phyloP scores from a whole-genome alignment of 169 alveolate genomes.

The Eimeria sp. region DNA sequence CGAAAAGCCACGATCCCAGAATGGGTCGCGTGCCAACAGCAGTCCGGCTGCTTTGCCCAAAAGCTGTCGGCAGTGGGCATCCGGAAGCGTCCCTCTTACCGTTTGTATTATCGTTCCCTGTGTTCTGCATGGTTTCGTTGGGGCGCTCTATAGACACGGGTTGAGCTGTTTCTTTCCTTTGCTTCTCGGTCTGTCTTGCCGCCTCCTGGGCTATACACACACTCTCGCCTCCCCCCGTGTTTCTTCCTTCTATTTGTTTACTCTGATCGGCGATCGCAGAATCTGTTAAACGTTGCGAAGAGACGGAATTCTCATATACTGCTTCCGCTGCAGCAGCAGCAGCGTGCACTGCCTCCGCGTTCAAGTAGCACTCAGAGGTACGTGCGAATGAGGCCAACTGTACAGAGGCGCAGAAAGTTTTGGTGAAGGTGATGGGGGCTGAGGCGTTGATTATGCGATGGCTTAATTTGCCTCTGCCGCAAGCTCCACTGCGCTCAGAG shows the following conservation, averaged over 20 bases:
- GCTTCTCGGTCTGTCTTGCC: neutral
- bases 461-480: neutral
- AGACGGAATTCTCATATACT: neutral
- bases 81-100: neutral
- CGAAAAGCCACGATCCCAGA: constrained; percentile 31
- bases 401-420: neutral
- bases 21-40: neutral
- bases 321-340: constrained; percentile 44
- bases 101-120: neutral
- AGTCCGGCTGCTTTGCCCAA: neutral
- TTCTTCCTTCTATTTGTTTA: neutral
- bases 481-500: neutral
- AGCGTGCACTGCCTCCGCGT: constrained; percentile 63
- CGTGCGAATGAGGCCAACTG: constrained; percentile 34
- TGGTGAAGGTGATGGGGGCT: constrained; percentile 39
- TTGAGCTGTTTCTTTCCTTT: neutral
- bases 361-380: constrained; percentile 29
- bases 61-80: neutral
- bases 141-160: neutral
- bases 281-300: neutral
- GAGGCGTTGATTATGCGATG: constrained; percentile 24
- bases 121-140: neutral
- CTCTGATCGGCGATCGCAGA: neutral
- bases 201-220: neutral
- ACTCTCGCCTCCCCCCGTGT: neutral